Conservation (phyloP, 1,139 yeast genomes). For the Geotrichum candidum region DNA sequence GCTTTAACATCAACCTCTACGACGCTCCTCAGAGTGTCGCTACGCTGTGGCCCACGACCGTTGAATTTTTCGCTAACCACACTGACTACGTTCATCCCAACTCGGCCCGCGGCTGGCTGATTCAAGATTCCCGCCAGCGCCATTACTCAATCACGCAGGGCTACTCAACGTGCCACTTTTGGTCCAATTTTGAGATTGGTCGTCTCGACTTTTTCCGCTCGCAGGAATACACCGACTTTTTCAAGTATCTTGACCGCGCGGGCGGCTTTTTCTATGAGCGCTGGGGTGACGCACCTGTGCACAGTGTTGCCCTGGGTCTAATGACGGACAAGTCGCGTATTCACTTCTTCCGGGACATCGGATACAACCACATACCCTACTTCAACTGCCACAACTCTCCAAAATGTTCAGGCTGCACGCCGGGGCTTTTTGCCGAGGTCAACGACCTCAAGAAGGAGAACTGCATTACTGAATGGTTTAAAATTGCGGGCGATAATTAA, state of each 20-base stretch:
- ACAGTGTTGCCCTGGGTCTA: conserved; percentile 63
- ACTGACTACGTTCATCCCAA: conserved; percentile 60
- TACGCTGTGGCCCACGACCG: conserved; percentile 64
- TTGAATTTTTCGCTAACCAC: conserved; percentile 48
- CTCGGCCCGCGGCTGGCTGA: conserved; percentile 67
- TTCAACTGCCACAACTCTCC: conserved; percentile 51
- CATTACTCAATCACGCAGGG: conserved; percentile 52
- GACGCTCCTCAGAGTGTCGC: conserved; percentile 60
- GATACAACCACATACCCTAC: conserved; percentile 69
- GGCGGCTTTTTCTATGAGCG: conserved; percentile 83
- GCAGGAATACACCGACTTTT: conserved; percentile 60
- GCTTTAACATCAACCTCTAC: conserved; percentile 61
- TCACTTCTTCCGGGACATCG: conserved; percentile 87
- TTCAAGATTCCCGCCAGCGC: conserved; percentile 42
- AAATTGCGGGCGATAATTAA: conserved; percentile 24
- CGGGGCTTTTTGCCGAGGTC: conserved; percentile 45
- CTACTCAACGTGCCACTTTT: conserved; percentile 79
- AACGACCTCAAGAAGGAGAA: conserved; percentile 53
- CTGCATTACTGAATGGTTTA: conserved; percentile 67
- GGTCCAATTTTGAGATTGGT: conserved; percentile 80
- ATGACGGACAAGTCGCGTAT: conserved; percentile 63
- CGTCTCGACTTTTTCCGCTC: conserved; percentile 74
- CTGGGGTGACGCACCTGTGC: conserved; percentile 93
- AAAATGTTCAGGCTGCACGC: conserved; percentile 39
- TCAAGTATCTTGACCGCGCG: conserved; percentile 53